These are phyloP conservation scores for Blastocystis sp. DNA, from an alignment of 352 stramenopile species.

Conservation along the genomic window DNA sequence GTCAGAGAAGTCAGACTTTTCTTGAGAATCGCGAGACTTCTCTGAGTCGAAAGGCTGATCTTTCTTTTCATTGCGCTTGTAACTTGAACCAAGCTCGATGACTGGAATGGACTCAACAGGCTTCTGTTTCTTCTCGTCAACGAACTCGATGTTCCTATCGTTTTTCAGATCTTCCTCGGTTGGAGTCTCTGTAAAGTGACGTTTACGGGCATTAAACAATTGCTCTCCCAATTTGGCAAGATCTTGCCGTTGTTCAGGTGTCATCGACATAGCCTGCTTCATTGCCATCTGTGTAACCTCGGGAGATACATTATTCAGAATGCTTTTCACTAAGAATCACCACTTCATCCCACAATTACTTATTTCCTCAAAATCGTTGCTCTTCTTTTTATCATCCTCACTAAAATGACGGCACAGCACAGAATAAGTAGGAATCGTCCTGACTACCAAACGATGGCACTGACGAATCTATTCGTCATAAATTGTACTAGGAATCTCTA, in stretches of 20 bases:
- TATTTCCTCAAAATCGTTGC: neutral
- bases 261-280: slow-evolving; percentile 47
- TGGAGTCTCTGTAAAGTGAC: neutral
- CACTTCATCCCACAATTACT: neutral
- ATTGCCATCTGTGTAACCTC: neutral
- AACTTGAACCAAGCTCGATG: neutral
- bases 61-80: neutral
- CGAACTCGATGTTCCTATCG: slow-evolving; percentile 20
- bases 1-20: neutral
- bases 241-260: slow-evolving; percentile 9
- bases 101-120: neutral
- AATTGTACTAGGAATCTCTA: neutral
- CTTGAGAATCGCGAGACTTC: neutral
- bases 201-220: neutral
- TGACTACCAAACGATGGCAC: neutral
- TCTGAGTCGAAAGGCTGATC: neutral
- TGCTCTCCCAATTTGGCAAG: slow-evolving; percentile 30
- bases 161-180: neutral
- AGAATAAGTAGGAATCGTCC: neutral
- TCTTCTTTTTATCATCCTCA: neutral
- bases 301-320: slow-evolving; percentile 17
- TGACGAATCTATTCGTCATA: neutral
- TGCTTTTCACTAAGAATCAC: neutral
- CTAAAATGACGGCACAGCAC: neutral
- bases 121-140: neutral